These are phyloP conservation scores for Trichoderma sp. DNA, from an alignment of 2,329 filamentous ascomycete species.

Conservation along the genomic window DNA sequence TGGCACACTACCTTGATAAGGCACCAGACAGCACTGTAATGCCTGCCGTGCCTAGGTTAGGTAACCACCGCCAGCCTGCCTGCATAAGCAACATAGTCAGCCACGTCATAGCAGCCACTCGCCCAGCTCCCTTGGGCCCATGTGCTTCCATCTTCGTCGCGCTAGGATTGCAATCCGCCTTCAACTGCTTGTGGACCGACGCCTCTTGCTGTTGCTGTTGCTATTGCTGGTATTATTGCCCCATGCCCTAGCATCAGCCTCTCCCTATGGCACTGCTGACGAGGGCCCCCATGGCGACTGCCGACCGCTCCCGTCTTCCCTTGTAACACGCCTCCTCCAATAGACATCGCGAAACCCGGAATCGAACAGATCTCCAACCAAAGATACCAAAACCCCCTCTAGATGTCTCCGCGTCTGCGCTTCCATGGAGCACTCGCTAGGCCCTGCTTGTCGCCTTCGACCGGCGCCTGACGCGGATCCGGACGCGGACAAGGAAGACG, in stretches of 20 bases:
- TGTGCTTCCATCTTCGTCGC: conserved; percentile 4
- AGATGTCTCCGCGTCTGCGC: neutral
- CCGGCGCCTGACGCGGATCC: conserved; percentile 41
- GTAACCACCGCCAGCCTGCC: conserved; percentile 1
- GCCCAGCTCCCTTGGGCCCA: conserved; percentile 17
- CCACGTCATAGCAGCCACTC: conserved; percentile 21
- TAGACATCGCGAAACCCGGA: too few relatives aligned
- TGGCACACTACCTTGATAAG: too few relatives aligned
- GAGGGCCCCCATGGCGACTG: conserved; percentile 4
- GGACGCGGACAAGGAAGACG: conserved; percentile 45
- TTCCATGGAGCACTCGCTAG: conserved; percentile 56
- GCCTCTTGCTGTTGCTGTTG: too few relatives aligned
- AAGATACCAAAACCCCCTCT: neutral
- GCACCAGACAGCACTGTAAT: too few relatives aligned
- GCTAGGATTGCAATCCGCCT: conserved; percentile 16
- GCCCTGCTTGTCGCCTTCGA: conserved; percentile 60
- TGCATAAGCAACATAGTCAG: conserved; percentile 1
- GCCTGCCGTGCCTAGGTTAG: neutral
- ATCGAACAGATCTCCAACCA: neutral
- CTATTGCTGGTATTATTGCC: neutral
- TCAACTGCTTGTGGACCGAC: conserved; percentile 1
- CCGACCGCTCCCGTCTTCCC: neutral
- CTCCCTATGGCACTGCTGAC: conserved; percentile 10
- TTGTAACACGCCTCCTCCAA: neutral
- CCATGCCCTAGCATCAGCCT: conserved; percentile 1